phyloP scores from a whole-genome alignment of 208 protist genomes.

The Plasmodiophora brassicae region DNA sequence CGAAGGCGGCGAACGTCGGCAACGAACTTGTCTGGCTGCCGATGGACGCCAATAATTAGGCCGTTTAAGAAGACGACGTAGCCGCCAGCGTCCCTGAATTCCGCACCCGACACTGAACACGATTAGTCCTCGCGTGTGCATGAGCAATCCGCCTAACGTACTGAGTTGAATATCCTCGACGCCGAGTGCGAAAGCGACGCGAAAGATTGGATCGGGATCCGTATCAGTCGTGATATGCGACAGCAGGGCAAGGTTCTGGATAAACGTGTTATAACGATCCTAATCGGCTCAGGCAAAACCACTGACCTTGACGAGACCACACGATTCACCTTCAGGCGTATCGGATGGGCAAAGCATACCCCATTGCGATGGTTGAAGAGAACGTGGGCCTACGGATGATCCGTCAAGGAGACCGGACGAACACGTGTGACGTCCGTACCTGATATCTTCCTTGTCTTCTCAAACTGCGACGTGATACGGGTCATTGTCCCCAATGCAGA shows the following conservation, averaged over 20 bases:
- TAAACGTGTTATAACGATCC: too few relatives aligned
- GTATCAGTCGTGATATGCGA: constrained; percentile 95
- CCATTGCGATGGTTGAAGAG: constrained; percentile 95
- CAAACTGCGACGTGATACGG: constrained; percentile 94
- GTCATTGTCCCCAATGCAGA: constrained; percentile 97
- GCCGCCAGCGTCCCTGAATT: not conserved
- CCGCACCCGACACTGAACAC: not conserved
- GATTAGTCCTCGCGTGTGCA: not conserved
- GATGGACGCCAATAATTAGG: constrained; percentile 68
- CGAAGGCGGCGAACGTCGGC: constrained; percentile 63
- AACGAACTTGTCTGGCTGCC: constrained; percentile 64
- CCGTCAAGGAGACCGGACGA: not conserved
- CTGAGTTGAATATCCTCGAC: constrained; percentile 40
- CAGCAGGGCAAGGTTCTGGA: constrained; percentile 86
- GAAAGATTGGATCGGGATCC: constrained; percentile 71
- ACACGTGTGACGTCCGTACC: constrained; percentile 64
- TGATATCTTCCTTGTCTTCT: constrained; percentile 95
- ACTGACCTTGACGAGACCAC: constrained; percentile 96
- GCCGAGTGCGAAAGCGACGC: constrained; percentile 67
- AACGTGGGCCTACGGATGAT: constrained; percentile 39
- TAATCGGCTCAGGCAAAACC: too few relatives aligned
- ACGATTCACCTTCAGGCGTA: constrained; percentile 93
- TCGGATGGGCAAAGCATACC: constrained; percentile 99
- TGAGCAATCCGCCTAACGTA: not conserved
- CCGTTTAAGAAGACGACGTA: constrained; percentile 60